A percentile compares a stretch with the other conserved stretches of the same genome.
phyloP scores from a whole-genome alignment of 2,329 filamentous ascomycete species.

The Passalora sequoiae region DNA sequence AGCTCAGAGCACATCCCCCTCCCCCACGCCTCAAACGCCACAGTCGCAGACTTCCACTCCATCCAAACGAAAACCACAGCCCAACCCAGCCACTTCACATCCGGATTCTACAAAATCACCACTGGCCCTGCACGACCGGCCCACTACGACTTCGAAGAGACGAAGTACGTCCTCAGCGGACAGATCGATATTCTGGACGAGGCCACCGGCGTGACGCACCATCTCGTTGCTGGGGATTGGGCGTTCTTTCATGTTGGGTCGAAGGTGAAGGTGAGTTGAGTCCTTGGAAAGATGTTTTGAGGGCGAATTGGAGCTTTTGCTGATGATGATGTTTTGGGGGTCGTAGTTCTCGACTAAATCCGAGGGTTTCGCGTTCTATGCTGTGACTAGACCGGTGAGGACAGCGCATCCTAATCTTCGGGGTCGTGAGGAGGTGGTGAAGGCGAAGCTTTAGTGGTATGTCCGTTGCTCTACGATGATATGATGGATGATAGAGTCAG shows the following conservation, averaged over 20 bases:
- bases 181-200: constrained; percentile 24
- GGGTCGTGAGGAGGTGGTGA: constrained; percentile 17
- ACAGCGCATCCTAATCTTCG: constrained; percentile 15
- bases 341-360: constrained; percentile 20
- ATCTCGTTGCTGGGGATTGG: constrained; percentile 20
- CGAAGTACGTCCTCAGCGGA: constrained; percentile 20
- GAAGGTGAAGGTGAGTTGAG: constrained; percentile 14
- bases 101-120: constrained; percentile 23
- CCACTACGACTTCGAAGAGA: constrained; percentile 20
- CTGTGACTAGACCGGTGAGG: constrained; percentile 19
- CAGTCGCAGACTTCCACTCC: constrained; percentile 22
- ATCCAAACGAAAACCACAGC: constrained; percentile 18
- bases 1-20: constrained; percentile 19
- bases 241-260: constrained; percentile 22
- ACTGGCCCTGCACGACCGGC: constrained; percentile 12
- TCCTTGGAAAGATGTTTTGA: too few relatives aligned
- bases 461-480: too few relatives aligned
- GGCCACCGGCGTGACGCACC: constrained; percentile 20
- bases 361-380: constrained; percentile 20
- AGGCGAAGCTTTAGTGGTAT: constrained; percentile 8
- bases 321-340: not conserved
- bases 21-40: constrained; percentile 14
- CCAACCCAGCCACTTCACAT: constrained; percentile 14
- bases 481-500: too few relatives aligned
- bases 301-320: too few relatives aligned